These are phyloP conservation scores for Ceratorhiza oryzae-sativae DNA, from an alignment of 1,284 basidiomycete genomes.

Conservation along the genomic window DNA sequence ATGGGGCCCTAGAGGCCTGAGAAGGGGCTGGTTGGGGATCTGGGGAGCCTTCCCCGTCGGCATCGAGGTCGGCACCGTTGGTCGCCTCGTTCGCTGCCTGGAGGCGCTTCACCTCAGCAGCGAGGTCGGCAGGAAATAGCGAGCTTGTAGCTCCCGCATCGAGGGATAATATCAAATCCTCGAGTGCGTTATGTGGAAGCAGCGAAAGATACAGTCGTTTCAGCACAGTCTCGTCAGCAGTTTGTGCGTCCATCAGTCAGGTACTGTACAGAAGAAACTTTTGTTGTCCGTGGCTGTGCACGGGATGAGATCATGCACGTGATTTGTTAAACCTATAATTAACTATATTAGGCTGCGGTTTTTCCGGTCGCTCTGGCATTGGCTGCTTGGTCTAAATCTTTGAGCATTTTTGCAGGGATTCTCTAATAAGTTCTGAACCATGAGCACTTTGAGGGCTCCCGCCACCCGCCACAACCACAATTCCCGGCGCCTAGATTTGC, in stretches of 20 bases:
- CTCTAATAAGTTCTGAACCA: too few relatives aligned
- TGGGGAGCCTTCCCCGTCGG: conserved; percentile 45
- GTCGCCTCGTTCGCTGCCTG: conserved; percentile 6
- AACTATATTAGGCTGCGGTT: too few relatives aligned
- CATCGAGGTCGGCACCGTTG: conserved; percentile 45
- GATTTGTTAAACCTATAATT: not conserved
- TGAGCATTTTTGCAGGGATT: too few relatives aligned
- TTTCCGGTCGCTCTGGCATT: too few relatives aligned
- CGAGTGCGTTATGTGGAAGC: conserved; percentile 68
- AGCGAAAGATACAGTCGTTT: conserved; percentile 72
- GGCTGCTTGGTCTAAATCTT: too few relatives aligned
- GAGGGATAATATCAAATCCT: conserved; percentile 75
- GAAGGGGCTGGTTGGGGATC: conserved; percentile 43
- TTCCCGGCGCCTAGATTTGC: conserved; percentile 1
- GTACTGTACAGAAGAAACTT: conserved; percentile 30
- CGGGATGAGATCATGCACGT: not conserved
- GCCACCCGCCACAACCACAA: not conserved
- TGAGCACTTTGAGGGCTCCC: too few relatives aligned
- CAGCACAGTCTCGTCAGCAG: conserved; percentile 48
- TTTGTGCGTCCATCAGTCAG: conserved; percentile 26
- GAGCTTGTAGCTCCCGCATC: conserved; percentile 68
- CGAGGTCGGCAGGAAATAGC: conserved; percentile 73
- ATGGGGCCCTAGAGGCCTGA: conserved; percentile 3
- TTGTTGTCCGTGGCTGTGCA: not conserved
- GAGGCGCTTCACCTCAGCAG: conserved; percentile 5